These are phyloP conservation scores for Penicillium lagena DNA, from an alignment of 495 filamentous ascomycete species.

Conservation along the genomic window DNA sequence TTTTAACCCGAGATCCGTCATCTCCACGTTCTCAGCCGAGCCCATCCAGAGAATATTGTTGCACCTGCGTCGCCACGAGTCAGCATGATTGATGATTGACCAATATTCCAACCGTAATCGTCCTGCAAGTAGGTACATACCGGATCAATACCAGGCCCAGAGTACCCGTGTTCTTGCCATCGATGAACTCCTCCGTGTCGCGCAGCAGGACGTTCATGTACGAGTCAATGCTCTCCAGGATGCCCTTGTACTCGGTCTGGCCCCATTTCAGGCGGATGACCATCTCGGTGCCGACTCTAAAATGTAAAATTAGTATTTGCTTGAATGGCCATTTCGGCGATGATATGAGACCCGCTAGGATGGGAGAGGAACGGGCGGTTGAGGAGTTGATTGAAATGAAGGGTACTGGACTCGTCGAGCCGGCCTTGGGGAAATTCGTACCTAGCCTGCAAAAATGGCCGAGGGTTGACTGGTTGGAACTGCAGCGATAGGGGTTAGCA, in stretches of 20 bases:
- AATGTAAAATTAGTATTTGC: slow-evolving; percentile 5
- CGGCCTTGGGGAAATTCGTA: slow-evolving; percentile 36
- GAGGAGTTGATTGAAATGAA: too few relatives aligned
- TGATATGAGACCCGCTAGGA: background rate
- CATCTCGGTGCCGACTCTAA: slow-evolving; percentile 81
- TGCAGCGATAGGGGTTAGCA: slow-evolving; percentile 22
- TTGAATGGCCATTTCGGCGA: background rate
- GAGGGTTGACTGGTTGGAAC: slow-evolving; percentile 85
- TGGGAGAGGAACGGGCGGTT: too few relatives aligned
- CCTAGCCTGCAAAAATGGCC: slow-evolving; percentile 82
- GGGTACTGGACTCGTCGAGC: background rate
- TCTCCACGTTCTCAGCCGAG: slow-evolving; percentile 52
- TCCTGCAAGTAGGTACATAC: slow-evolving; percentile 35
- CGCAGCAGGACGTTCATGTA: slow-evolving; percentile 98
- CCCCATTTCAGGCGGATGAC: slow-evolving; percentile 95
- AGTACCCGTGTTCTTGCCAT: slow-evolving; percentile 75
- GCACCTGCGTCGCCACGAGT: slow-evolving; percentile 46
- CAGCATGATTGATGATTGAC: too few relatives aligned
- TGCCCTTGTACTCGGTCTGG: slow-evolving; percentile 92
- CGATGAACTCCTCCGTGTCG: slow-evolving; percentile 84
- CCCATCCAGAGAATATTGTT: slow-evolving; percentile 96
- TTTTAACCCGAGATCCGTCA: slow-evolving; percentile 46
- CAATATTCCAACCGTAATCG: too few relatives aligned
- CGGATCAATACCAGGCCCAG: slow-evolving; percentile 90
- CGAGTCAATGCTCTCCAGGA: slow-evolving; percentile 84